Percentiles rank a stretch among this genome's conserved stretches.
Evolutionary conservation across 106 monocot genomes (phyloP).

Genomic region (Allium cepa): DNA sequence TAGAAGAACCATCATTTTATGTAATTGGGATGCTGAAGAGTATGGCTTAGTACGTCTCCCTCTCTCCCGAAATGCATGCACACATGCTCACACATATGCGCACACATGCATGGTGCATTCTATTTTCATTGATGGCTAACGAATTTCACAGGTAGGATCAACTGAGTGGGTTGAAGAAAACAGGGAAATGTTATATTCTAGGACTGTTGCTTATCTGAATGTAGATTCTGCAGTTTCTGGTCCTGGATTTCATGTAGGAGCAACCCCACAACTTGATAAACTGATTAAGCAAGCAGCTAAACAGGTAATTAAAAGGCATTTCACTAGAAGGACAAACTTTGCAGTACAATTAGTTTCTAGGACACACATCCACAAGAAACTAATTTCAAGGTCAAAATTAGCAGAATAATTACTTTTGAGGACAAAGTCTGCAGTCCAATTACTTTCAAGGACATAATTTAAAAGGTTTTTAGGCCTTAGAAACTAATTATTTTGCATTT

Average conservation of each 20-base stretch:
- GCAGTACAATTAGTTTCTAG: too few relatives aligned
- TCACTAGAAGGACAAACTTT: too few relatives aligned
- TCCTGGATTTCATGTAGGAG: constrained; percentile 40
- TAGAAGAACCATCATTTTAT: constrained; percentile 60
- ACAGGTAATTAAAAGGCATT: constrained; percentile 29
- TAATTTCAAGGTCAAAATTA: too few relatives aligned
- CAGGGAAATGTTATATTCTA: constrained; percentile 42
- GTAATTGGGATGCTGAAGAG: constrained; percentile 86
- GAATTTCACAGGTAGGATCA: constrained; percentile 53
- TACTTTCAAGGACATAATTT: too few relatives aligned
- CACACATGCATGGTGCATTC: not conserved
- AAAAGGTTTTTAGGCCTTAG: too few relatives aligned
- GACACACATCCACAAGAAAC: too few relatives aligned
- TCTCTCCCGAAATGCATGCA: not conserved
- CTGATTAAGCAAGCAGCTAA: constrained; percentile 47
- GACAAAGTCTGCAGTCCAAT: too few relatives aligned
- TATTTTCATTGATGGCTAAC: not conserved
- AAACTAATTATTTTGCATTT: too few relatives aligned
- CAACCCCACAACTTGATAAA: constrained; percentile 71
- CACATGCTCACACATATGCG: too few relatives aligned
- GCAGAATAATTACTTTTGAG: too few relatives aligned
- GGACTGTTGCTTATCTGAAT: constrained; percentile 65
- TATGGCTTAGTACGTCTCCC: constrained; percentile 61
- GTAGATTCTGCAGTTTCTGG: constrained; percentile 49
- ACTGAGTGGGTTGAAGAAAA: constrained; percentile 85